Percentiles rank a stretch among this genome's conserved stretches.
phyloP scores from a whole-genome alignment of 495 filamentous ascomycete genomes.

The Platismatia glauca region DNA sequence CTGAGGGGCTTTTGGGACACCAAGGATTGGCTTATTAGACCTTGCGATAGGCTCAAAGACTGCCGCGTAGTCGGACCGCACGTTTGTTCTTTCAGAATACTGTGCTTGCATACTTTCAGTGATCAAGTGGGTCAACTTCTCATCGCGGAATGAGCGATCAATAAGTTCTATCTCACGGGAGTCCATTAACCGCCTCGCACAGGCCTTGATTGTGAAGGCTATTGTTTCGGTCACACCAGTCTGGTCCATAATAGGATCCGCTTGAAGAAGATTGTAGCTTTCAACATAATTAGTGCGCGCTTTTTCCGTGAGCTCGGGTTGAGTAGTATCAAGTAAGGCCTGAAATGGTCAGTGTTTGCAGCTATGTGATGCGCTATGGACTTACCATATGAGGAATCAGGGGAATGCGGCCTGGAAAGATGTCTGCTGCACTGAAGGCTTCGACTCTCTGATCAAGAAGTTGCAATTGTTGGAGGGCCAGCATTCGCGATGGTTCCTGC shows the following conservation, averaged over 20 bases:
- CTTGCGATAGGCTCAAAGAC: slow-evolving; percentile 51
- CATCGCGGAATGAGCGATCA: neutral
- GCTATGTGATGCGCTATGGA: neutral
- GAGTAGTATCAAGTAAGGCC: slow-evolving; percentile 47
- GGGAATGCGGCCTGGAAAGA: slow-evolving; percentile 12
- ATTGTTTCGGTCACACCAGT: slow-evolving; percentile 31
- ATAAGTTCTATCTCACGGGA: neutral
- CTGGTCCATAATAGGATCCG: slow-evolving; percentile 35
- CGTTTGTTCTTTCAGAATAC: neutral
- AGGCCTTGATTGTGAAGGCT: slow-evolving; percentile 31
- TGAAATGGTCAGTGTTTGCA: neutral
- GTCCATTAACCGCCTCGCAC: slow-evolving; percentile 4
- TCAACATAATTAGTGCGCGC: slow-evolving; percentile 55
- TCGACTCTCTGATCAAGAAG: slow-evolving; percentile 16
- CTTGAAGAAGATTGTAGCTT: slow-evolving; percentile 52
- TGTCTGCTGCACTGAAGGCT: slow-evolving; percentile 21
- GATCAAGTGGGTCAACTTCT: slow-evolving; percentile 9
- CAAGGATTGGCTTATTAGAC: slow-evolving; percentile 33
- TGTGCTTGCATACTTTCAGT: neutral
- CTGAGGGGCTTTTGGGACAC: slow-evolving; percentile 31
- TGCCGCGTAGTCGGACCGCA: slow-evolving; percentile 9
- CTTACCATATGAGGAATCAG: slow-evolving; percentile 2
- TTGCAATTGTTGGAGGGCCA: slow-evolving; percentile 1
- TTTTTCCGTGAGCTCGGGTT: slow-evolving; percentile 50
- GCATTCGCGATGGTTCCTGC: neutral